Evolutionary conservation across 805 yeast species (phyloP).

Genomic region (Scheffersomyces ergatensis): DNA sequence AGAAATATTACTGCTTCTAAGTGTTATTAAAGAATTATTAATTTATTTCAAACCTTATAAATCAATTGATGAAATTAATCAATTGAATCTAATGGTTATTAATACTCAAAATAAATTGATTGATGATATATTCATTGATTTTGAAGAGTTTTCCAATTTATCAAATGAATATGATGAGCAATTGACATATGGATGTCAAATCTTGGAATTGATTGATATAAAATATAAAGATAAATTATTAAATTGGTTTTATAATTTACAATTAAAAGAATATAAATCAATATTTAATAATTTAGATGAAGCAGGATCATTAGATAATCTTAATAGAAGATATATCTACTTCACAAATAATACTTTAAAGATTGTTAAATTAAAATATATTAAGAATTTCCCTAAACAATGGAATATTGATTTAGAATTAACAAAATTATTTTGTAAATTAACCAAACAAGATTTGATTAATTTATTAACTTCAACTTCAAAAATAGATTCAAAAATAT

Average conservation of each 20-base stretch:
- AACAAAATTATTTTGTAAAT: constrained; percentile 59
- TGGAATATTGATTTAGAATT: constrained; percentile 74
- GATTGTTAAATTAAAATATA: constrained; percentile 51
- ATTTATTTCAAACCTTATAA: constrained; percentile 75
- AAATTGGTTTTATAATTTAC: constrained; percentile 69
- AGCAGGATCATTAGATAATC: constrained; percentile 90
- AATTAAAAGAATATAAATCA: constrained; percentile 68
- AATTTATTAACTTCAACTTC: constrained; percentile 22
- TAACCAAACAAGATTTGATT: constrained; percentile 64
- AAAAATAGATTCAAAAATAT: constrained; percentile 55
- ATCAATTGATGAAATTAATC: constrained; percentile 76
- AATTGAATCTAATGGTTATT: constrained; percentile 56
- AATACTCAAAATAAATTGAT: constrained; percentile 59
- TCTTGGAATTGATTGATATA: constrained; percentile 63
- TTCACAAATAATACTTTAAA: constrained; percentile 64
- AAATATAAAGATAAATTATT: constrained; percentile 57
- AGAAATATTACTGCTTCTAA: constrained; percentile 59
- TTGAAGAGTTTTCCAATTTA: constrained; percentile 45
- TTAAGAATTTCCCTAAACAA: constrained; percentile 56
- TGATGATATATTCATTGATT: constrained; percentile 71
- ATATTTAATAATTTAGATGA: constrained; percentile 83
- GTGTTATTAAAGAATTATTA: constrained; percentile 72
- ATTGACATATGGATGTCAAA: constrained; percentile 63
- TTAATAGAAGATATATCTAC: constrained; percentile 77
- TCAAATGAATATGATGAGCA: constrained; percentile 21